These are phyloP conservation scores for Beauveria bassiana DNA, from an alignment of 2,329 filamentous ascomycete species.

Conservation along the genomic window DNA sequence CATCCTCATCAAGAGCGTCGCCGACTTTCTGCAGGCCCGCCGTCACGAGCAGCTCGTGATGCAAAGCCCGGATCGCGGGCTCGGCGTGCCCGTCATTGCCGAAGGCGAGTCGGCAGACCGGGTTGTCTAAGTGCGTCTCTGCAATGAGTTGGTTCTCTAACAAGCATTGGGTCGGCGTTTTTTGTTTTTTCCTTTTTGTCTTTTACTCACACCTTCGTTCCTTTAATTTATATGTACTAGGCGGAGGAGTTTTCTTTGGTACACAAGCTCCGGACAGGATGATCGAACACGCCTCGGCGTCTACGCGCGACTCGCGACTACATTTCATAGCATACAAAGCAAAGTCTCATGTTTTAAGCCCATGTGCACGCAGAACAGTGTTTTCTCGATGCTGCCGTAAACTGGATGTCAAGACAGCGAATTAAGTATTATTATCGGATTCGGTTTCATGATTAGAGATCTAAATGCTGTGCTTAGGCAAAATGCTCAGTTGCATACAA, in stretches of 20 bases:
- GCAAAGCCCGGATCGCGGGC: slow-evolving; percentile 82
- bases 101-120: slow-evolving; percentile 74
- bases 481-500: neutral
- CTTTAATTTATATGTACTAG: neutral
- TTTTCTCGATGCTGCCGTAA: neutral
- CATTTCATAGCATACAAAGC: slow-evolving; percentile 11
- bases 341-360: neutral
- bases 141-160: neutral
- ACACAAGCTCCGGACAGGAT: neutral
- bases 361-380: neutral
- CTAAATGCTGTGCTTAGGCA: slow-evolving; percentile 4
- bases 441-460: slow-evolving; percentile 2
- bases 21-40: slow-evolving; percentile 80
- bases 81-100: slow-evolving; percentile 79
- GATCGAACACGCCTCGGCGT: neutral
- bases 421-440: neutral
- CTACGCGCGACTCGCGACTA: slow-evolving; percentile 4
- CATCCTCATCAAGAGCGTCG: slow-evolving; percentile 87
- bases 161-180: slow-evolving; percentile 8
- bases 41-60: slow-evolving; percentile 88
- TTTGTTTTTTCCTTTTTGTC: neutral
- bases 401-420: neutral
- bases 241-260: slow-evolving; percentile 1
- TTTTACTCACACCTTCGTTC: neutral
- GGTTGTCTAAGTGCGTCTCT: slow-evolving; percentile 48